These are phyloP conservation scores for Lasiodiplodia sp. DNA, from an alignment of 2,329 filamentous ascomycete genomes.

Conservation along the genomic window DNA sequence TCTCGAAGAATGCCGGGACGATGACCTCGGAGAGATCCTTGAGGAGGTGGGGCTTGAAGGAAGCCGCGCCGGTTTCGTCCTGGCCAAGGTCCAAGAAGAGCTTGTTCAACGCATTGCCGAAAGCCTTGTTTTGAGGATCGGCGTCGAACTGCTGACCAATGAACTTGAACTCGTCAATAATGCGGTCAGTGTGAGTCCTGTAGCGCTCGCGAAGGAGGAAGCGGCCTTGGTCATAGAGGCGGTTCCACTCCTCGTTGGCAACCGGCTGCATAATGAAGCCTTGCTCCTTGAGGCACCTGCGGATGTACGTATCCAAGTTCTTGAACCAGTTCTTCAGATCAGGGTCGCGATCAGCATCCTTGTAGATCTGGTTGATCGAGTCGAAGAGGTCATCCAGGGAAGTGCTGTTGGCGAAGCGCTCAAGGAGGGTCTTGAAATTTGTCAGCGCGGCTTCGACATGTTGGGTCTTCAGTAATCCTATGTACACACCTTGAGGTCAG, in stretches of 20 bases:
- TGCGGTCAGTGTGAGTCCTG: slow-evolving; percentile 80
- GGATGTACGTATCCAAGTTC: slow-evolving; percentile 76
- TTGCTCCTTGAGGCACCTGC: slow-evolving; percentile 84
- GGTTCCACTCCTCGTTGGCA: slow-evolving; percentile 82
- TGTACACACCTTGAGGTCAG: slow-evolving; percentile 73
- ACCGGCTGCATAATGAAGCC: slow-evolving; percentile 87
- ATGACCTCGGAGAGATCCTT: slow-evolving; percentile 91
- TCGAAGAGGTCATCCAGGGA: slow-evolving; percentile 86
- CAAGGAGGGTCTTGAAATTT: slow-evolving; percentile 75
- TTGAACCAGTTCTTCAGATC: slow-evolving; percentile 93
- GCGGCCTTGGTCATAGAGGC: slow-evolving; percentile 82
- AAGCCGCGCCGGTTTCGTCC: slow-evolving; percentile 80
- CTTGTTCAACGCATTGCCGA: slow-evolving; percentile 77
- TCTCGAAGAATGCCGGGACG: slow-evolving; percentile 81
- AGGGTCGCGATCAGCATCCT: slow-evolving; percentile 82
- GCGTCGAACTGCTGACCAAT: slow-evolving; percentile 86
- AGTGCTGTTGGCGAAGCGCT: slow-evolving; percentile 95
- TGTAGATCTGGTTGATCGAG: slow-evolving; percentile 84
- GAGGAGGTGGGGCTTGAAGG: slow-evolving; percentile 91
- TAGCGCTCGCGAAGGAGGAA: slow-evolving; percentile 91
- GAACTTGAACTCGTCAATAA: slow-evolving; percentile 91
- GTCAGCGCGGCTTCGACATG: slow-evolving; percentile 57
- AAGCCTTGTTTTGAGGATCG: slow-evolving; percentile 84
- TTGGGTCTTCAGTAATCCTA: slow-evolving; percentile 44
- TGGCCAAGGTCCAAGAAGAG: slow-evolving; percentile 91